phyloP scores from a whole-genome alignment of 306 rosid species.

The Elaeagnus macrophylla region DNA sequence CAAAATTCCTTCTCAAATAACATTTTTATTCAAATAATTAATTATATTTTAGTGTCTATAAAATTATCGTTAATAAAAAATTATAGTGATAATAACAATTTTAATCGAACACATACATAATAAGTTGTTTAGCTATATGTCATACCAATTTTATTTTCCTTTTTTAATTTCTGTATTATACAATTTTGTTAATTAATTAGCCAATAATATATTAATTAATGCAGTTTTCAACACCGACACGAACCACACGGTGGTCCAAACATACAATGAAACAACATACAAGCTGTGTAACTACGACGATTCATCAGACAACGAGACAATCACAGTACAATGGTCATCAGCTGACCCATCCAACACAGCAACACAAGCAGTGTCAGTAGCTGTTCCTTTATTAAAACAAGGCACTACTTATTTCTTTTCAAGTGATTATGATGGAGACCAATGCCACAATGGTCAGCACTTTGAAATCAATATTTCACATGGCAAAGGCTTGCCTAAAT shows the following conservation, averaged over 20 bases:
- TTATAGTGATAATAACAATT: no score
- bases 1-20: no score
- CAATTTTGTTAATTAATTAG: no score
- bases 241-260: conserved; percentile 66
- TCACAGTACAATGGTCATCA: conserved; percentile 50
- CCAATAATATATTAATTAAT: neutral
- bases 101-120: no score
- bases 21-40: no score
- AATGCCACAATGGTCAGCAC: conserved; percentile 65
- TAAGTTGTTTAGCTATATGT: no score
- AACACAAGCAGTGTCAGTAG: conserved; percentile 34
- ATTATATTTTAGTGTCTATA: no score
- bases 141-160: no score
- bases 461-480: conserved; percentile 52
- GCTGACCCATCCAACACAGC: conserved; percentile 47
- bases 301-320: conserved; percentile 56
- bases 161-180: no score
- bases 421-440: conserved; percentile 80
- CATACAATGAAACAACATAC: conserved; percentile 68
- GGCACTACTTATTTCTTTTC: conserved; percentile 70
- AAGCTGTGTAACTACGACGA: conserved; percentile 57
- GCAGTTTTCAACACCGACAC: conserved; percentile 80
- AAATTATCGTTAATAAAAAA: no score
- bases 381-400: conserved; percentile 62
- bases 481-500: conserved; percentile 71